These are phyloP conservation scores for Pseudognaphalium luteoalbum DNA, from an alignment of 129 eudicot species.

Conservation along the genomic window DNA sequence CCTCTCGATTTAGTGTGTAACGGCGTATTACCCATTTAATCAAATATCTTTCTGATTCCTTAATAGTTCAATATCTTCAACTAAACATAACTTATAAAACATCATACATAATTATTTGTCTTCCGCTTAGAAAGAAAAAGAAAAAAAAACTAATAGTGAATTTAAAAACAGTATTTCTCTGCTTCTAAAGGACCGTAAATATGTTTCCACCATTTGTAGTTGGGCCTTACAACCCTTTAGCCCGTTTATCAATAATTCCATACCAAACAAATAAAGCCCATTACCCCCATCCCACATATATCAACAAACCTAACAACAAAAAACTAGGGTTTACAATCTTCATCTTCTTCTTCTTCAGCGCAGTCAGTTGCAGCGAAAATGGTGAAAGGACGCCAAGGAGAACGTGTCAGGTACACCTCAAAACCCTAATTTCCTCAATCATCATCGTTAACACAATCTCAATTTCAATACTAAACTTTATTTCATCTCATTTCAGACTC, in stretches of 20 bases:
- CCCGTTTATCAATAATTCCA: not conserved
- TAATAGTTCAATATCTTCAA: too few species aligned
- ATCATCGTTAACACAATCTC: not conserved
- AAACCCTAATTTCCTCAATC: not conserved
- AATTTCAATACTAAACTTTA: not conserved
- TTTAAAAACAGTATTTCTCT: too few species aligned
- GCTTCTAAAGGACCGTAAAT: too few species aligned
- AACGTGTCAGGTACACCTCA: slow-evolving; percentile 37
- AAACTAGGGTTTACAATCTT: slow-evolving; percentile 19
- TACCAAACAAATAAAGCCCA: slow-evolving; percentile 11
- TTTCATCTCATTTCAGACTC: slow-evolving; percentile 25
- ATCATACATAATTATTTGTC: too few species aligned
- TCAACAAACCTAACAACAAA: not conserved
- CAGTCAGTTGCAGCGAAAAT: slow-evolving; percentile 33
- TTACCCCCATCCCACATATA: not conserved
- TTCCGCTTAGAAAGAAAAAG: too few species aligned
- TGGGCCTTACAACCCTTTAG: not conserved
- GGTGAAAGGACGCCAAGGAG: slow-evolving; percentile 55
- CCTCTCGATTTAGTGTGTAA: too few species aligned
- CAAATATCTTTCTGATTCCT: too few species aligned
- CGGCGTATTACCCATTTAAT: too few species aligned
- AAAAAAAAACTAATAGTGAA: too few species aligned
- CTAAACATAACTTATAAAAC: too few species aligned
- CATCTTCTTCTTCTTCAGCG: not conserved
- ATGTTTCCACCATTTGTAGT: too few species aligned